Base-by-base conservation (phyloP, 2,329 filamentous ascomycete genomes). In the Cyphellophora attinorum region DNA sequence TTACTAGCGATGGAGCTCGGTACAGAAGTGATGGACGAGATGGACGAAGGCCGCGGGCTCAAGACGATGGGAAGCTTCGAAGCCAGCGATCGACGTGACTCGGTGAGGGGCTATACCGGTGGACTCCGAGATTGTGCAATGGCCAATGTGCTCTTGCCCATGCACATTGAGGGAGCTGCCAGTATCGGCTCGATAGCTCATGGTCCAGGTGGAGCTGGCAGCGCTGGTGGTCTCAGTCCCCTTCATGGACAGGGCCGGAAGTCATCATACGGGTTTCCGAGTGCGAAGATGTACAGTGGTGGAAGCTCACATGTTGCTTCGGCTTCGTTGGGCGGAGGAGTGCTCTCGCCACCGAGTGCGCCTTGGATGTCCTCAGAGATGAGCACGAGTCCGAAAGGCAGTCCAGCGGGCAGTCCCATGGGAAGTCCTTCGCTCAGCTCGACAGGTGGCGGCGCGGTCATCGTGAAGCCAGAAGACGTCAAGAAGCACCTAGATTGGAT, bases 71-170 rank as follows among this genome's bases (percentile, higher is more conserved):
- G 44, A 11, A 47, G 44, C 29, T 45, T 45, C 23, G 46, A 50
- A 37, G 44, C 41, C 5, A 48, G 37, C 23, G 38, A 43, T 30
- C 39, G 43, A 35, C 36, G 45, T 29, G 38, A 41, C 11, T 57
- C 37, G 60, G 66, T 8, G 62, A 38, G 29, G 6, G 65, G 2
- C 79, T 75, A 2, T 41, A 31, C 42, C 15, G 46, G 44, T 16
- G 40, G 44, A 12, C 48, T 89, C 52, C 72, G 74, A 1, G 62
- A 71, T 33, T 89, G 83, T 54, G 71, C 67, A 29, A 72, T 93
- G 67, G 67, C 71, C 2, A 93, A 89, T 45, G 70, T 94, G 0
- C 68, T 73, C 5, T 59, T 94, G 47, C 85, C 88, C 0, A 51
- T 94, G 19, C 56, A 54, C 2, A 53, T 64, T 6, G 51, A 49